A percentile compares a stretch with the other conserved stretches of the same genome.
Conservation (phyloP, 192 early-diverging fungal species). For the Coemansia sp. region DNA sequence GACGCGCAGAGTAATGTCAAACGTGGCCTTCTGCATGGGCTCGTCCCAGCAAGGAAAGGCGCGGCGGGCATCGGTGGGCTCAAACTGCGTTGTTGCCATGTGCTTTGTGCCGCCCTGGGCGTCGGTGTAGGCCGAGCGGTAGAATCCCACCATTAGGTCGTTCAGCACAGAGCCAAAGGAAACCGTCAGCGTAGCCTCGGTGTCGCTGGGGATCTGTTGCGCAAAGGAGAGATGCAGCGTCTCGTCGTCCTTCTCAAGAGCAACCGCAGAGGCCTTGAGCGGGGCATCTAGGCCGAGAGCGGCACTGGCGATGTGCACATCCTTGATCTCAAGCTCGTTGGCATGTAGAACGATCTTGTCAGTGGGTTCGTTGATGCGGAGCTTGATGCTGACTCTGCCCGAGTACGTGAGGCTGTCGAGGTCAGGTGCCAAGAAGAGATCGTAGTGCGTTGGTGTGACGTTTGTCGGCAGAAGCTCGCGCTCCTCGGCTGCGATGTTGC, state of each 20-base stretch:
- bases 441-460: conserved; percentile 83
- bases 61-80: conserved; percentile 86
- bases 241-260: conserved; percentile 34
- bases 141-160: conserved; percentile 94
- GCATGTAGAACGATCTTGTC: conserved; percentile 67
- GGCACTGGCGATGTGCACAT: conserved; percentile 48
- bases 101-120: conserved; percentile 61
- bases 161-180: conserved; percentile 69
- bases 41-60: conserved; percentile 99
- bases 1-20: conserved; percentile 86
- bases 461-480: conserved; percentile 83
- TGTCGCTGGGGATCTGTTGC: conserved; percentile 55
- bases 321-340: conserved; percentile 64
- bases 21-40: conserved; percentile 93
- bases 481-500: conserved; percentile 36
- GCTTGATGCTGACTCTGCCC: conserved; percentile 74
- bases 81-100: conserved; percentile 94
- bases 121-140: conserved; percentile 78
- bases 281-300: conserved; percentile 42
- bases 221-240: conserved; percentile 63
- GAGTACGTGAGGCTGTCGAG: conserved; percentile 77
- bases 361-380: conserved; percentile 65
- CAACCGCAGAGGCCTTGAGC: conserved; percentile 26
- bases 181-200: conserved; percentile 58
- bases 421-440: conserved; percentile 76